phyloP scores from a whole-genome alignment of 2,329 filamentous ascomycete species.

The Alternaria brassicae region DNA sequence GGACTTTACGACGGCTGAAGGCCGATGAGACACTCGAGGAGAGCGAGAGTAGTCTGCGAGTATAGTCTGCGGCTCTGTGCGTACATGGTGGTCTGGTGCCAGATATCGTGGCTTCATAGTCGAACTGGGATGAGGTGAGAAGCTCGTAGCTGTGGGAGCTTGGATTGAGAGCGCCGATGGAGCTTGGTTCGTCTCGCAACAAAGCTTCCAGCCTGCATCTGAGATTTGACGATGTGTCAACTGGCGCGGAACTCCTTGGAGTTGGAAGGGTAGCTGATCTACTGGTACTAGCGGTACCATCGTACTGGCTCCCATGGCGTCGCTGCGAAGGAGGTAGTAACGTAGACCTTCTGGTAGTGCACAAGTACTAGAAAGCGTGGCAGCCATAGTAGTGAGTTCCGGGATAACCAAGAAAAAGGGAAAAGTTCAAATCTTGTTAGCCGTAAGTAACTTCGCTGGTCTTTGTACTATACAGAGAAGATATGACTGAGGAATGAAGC shows the following conservation, averaged over 20 bases:
- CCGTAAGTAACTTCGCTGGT: background rate
- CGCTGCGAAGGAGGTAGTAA: constrained; percentile 50
- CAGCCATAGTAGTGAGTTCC: constrained; percentile 10
- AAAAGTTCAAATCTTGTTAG: background rate
- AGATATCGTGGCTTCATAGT: constrained; percentile 13
- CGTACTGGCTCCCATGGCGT: constrained; percentile 18
- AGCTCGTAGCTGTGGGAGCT: background rate
- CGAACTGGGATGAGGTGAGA: background rate
- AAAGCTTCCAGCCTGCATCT: constrained; percentile 35
- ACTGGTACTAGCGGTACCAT: constrained; percentile 53
- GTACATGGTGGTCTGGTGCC: constrained; percentile 31
- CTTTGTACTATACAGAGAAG: constrained; percentile 1
- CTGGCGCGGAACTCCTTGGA: constrained; percentile 48
- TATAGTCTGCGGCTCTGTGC: background rate
- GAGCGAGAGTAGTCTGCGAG: background rate
- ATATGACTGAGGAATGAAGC: background rate
- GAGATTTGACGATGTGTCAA: constrained; percentile 39
- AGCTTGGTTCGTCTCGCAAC: constrained; percentile 23
- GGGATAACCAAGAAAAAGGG: background rate
- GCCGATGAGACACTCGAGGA: background rate
- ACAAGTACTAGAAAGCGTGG: background rate
- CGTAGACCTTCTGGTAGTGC: constrained; percentile 27
- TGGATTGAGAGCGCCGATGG: constrained; percentile 17
- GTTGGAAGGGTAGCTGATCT: constrained; percentile 54
- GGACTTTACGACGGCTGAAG: background rate